phyloP scores from a whole-genome alignment of 148 eudicot species.

The Silene conica region DNA sequence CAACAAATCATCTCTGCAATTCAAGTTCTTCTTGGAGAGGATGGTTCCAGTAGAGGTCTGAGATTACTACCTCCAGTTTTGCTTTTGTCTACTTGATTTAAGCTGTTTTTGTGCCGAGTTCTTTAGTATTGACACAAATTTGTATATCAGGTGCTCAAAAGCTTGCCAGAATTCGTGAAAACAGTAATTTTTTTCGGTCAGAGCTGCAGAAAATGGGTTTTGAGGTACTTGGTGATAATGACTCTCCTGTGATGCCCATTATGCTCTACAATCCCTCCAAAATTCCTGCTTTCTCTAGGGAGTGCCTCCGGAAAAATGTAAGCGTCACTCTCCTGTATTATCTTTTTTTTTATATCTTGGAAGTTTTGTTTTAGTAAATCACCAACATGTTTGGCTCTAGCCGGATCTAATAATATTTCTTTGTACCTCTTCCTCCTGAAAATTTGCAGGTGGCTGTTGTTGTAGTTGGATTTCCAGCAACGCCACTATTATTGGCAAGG shows the following conservation, averaged over 20 bases:
- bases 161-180: constrained; percentile 60
- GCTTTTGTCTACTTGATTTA: neutral
- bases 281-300: constrained; percentile 91
- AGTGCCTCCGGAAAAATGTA: constrained; percentile 82
- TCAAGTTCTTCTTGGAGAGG: constrained; percentile 79
- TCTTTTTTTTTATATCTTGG: neutral
- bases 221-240: constrained; percentile 81
- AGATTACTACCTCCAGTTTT: neutral
- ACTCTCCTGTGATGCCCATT: constrained; percentile 88
- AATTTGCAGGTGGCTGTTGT: constrained; percentile 75
- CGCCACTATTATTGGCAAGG: constrained; percentile 77
- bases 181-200: constrained; percentile 91
- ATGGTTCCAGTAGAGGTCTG: constrained; percentile 92
- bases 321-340: constrained; percentile 20
- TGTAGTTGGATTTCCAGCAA: constrained; percentile 92
- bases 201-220: constrained; percentile 87
- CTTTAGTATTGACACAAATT: neutral
- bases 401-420: neutral
- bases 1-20: constrained; percentile 85
- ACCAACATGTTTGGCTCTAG: neutral
- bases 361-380: neutral
- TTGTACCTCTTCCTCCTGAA: neutral
- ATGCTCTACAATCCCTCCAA: constrained; percentile 87
- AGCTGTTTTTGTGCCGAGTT: neutral
- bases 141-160: constrained; percentile 69